These are phyloP conservation scores for Taxillus chinensis DNA, from an alignment of 164 flowering plant genomes.

Conservation along the genomic window DNA sequence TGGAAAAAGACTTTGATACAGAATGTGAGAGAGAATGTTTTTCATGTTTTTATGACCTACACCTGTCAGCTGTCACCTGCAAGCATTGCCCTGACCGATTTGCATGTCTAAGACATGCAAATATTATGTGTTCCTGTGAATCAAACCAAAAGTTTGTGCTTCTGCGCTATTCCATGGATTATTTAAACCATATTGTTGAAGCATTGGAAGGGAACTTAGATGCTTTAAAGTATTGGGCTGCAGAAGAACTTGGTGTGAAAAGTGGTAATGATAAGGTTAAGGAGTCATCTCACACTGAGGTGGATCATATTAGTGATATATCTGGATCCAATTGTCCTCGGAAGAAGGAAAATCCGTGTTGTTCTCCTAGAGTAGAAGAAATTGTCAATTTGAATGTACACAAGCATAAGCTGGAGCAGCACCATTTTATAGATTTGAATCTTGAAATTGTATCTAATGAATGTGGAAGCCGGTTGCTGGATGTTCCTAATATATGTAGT, in stretches of 20 bases:
- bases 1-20: constrained; percentile 55
- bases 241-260: constrained; percentile 15
- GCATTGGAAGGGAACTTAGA: constrained; percentile 53
- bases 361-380: constrained; percentile 10
- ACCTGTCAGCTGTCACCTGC: constrained; percentile 61
- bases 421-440: constrained; percentile 26
- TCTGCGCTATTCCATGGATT: constrained; percentile 41
- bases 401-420: constrained; percentile 12
- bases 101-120: constrained; percentile 72
- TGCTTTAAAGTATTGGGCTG: constrained; percentile 36
- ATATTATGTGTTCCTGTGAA: constrained; percentile 49
- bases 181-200: constrained; percentile 41
- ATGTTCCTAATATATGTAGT: constrained; percentile 5
- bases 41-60: constrained; percentile 72
- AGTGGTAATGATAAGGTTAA: constrained; percentile 5
- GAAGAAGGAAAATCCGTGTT: constrained; percentile 9
- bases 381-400: constrained; percentile 11
- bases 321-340: constrained; percentile 1
- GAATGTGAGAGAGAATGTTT: constrained; percentile 62
- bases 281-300: constrained; percentile 3
- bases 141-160: constrained; percentile 27
- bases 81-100: constrained; percentile 57
- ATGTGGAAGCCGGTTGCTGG: constrained; percentile 10
- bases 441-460: constrained; percentile 15
- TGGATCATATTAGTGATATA: constrained; percentile 11